Evolutionary conservation across 2,329 filamentous ascomycete genomes (phyloP).

Genomic region (Botrytis aclada): DNA sequence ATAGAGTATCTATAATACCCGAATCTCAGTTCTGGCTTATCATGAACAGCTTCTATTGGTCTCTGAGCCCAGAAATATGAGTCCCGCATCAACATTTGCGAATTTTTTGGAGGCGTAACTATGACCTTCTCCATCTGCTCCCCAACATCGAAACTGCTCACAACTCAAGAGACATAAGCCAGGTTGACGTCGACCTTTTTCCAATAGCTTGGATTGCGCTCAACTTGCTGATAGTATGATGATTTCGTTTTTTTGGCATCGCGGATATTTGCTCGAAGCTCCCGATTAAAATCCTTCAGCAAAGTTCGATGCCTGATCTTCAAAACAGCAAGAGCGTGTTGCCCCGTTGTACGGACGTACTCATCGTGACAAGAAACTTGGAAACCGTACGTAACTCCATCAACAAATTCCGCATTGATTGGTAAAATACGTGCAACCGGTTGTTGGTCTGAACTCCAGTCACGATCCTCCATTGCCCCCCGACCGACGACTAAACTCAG

Average conservation of each 20-base stretch:
- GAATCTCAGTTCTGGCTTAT: no score
- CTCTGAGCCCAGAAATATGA: neutral
- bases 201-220: neutral
- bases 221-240: neutral
- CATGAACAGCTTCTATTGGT: neutral
- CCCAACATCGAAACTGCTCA: neutral
- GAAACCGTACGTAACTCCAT: neutral
- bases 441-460: neutral
- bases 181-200: neutral
- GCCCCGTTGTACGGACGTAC: neutral
- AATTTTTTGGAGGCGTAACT: neutral
- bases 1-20: accelerated
- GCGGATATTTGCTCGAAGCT: neutral
- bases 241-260: neutral
- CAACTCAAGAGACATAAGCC: neutral
- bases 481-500: neutral
- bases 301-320: neutral
- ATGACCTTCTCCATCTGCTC: neutral
- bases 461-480: accelerated
- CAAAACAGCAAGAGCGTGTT: neutral
- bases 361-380: neutral
- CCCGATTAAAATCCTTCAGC: neutral
- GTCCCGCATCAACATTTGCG: neutral
- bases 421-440: neutral
- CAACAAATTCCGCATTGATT: neutral